A percentile compares a stretch with the other conserved stretches of the same genome.
Evolutionary conservation across 257 asterid genomes (phyloP).

Genomic region (Plantago ovata): DNA sequence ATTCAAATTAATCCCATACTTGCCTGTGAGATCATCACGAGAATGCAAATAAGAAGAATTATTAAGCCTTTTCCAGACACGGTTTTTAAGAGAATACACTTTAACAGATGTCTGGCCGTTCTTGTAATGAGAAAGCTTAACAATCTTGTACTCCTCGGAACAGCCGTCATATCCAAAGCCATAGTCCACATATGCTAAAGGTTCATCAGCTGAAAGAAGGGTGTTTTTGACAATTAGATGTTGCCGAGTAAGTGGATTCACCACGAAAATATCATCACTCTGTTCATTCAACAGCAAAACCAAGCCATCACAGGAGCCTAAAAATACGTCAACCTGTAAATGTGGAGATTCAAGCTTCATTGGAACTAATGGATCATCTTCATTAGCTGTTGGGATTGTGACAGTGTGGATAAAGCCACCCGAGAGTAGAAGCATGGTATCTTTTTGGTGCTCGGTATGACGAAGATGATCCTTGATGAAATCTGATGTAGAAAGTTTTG

Average conservation of each 20-base stretch:
- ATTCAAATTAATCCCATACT: conserved; percentile 2
- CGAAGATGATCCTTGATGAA: conserved; percentile 10
- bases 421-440: neutral
- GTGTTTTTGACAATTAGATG: conserved; percentile 2
- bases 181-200: neutral
- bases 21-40: too few relatives aligned
- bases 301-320: conserved; percentile 23
- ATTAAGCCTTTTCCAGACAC: too few relatives aligned
- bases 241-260: conserved; percentile 14
- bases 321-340: neutral
- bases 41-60: too few relatives aligned
- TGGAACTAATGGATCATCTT: neutral
- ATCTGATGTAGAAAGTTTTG: conserved; percentile 1
- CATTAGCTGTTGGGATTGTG: neutral
- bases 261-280: neutral
- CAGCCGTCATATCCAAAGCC: conserved; percentile 22
- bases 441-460: neutral
- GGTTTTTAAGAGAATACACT: conserved; percentile 6
- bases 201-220: neutral
- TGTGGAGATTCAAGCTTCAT: neutral
- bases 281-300: conserved; percentile 5
- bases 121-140: neutral
- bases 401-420: neutral
- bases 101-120: conserved; percentile 5
- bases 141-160: conserved; percentile 20